Conservation (phyloP, 768 basidiomycete genomes). For the Mycena pura region DNA sequence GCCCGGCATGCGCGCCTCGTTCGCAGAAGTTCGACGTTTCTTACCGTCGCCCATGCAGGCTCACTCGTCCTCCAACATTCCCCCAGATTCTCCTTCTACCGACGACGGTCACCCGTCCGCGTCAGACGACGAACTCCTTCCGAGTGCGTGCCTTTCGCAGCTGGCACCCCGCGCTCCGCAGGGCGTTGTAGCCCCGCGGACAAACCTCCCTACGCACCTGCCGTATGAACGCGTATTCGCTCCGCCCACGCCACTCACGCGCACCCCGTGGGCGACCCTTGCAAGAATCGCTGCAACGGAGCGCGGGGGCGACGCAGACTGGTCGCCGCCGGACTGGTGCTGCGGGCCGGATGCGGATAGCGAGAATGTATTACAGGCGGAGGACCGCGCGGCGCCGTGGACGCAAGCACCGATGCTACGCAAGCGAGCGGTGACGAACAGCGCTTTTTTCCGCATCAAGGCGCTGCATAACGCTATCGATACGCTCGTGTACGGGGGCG, state of each 20-base stretch:
- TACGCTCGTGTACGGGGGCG: background rate
- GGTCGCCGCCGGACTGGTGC: constrained; percentile 1
- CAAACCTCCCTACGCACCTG: constrained; percentile 14
- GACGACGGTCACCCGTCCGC: no score
- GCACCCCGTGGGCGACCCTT: constrained; percentile 21
- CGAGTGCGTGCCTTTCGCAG: constrained; percentile 9
- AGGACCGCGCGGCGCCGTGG: background rate
- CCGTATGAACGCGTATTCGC: constrained; percentile 16
- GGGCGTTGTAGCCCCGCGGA: background rate
- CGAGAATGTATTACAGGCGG: background rate
- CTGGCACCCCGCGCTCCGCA: background rate
- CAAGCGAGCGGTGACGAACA: constrained; percentile 26
- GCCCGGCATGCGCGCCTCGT: no score
- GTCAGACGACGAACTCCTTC: background rate
- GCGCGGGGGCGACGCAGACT: background rate
- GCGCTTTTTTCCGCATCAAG: constrained; percentile 25
- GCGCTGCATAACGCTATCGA: constrained; percentile 16
- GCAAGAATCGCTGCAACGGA: background rate
- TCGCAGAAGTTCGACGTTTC: no score
- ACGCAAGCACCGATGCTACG: constrained; percentile 12
- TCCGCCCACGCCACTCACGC: constrained; percentile 10
- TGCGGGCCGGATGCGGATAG: background rate
- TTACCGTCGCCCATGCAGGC: no score
- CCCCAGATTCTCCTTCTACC: no score
- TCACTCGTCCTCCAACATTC: no score